A percentile compares a stretch with the other conserved stretches of the same genome.
Evolutionary conservation across 1,139 yeast genomes (phyloP).

Genomic region (Kodamaea sp.): DNA sequence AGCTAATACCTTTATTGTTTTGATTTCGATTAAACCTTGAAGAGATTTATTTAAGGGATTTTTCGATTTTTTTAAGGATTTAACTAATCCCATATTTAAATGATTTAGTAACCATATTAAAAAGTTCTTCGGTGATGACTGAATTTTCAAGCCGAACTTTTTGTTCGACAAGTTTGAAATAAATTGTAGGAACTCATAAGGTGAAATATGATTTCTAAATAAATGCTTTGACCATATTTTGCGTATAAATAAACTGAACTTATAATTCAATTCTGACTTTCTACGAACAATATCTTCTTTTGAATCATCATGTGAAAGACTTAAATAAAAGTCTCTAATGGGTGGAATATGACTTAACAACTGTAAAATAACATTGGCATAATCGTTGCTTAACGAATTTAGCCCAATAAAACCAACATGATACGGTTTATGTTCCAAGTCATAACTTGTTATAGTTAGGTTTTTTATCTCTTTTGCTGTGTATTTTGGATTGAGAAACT

Average conservation of each 20-base stretch:
- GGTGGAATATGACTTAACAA: constrained; percentile 51
- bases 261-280: constrained; percentile 25
- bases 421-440: constrained; percentile 45
- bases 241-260: constrained; percentile 46
- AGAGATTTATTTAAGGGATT: constrained; percentile 25
- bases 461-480: constrained; percentile 27
- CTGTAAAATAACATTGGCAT: constrained; percentile 57
- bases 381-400: constrained; percentile 48
- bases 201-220: constrained; percentile 60
- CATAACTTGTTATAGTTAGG: constrained; percentile 21
- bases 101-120: constrained; percentile 57
- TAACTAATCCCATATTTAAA: constrained; percentile 35
- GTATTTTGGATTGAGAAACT: constrained; percentile 52
- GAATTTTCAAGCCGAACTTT: constrained; percentile 32
- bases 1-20: constrained; percentile 20
- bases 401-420: constrained; percentile 65
- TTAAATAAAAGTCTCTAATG: constrained; percentile 50
- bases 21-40: constrained; percentile 51
- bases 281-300: constrained; percentile 12
- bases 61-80: constrained; percentile 14
- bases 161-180: constrained; percentile 42
- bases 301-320: constrained; percentile 16
- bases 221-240: constrained; percentile 63
- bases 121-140: constrained; percentile 48
- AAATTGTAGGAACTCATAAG: constrained; percentile 58